Conservation (phyloP, 2,329 filamentous ascomycete species). For the Alternaria conjuncta region DNA sequence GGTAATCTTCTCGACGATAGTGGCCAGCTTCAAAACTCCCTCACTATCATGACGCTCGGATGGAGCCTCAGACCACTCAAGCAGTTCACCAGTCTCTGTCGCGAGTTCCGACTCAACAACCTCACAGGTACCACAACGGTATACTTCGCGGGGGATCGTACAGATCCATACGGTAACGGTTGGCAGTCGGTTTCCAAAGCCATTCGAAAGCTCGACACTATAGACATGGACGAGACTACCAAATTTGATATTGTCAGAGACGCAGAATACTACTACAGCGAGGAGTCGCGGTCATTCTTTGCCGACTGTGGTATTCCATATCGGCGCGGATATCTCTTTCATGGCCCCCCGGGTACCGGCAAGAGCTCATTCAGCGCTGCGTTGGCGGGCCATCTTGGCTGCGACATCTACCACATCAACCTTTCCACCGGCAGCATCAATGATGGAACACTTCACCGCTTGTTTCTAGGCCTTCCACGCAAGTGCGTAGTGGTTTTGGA, state of each 20-base stretch:
- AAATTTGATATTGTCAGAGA: conserved; percentile 44
- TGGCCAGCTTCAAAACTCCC: conserved; percentile 20
- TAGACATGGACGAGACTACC: conserved; percentile 38
- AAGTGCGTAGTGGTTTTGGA: conserved; percentile 52
- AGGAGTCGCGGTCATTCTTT: conserved; percentile 40
- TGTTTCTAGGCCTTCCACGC: conserved; percentile 32
- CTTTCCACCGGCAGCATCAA: conserved; percentile 38
- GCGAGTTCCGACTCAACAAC: conserved; percentile 28
- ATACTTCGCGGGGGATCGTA: conserved; percentile 30
- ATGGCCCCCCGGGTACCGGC: conserved; percentile 50
- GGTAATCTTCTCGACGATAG: conserved; percentile 11
- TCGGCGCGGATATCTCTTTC: conserved; percentile 49
- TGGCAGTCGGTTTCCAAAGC: conserved; percentile 37
- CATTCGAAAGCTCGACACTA: conserved; percentile 36
- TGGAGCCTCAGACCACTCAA: conserved; percentile 35
- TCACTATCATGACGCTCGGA: conserved; percentile 34
- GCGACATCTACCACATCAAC: conserved; percentile 50
- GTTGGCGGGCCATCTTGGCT: conserved; percentile 45
- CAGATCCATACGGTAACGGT: conserved; percentile 10
- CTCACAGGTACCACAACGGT: conserved; percentile 32
- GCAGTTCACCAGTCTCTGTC: conserved; percentile 32
- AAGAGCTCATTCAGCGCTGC: conserved; percentile 51
- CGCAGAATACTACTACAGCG: conserved; percentile 48
- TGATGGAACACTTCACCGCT: conserved; percentile 37
- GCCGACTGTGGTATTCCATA: conserved; percentile 43